These are phyloP conservation scores for Erythrophleum fordii DNA, from an alignment of 306 rosid species.

Conservation along the genomic window DNA sequence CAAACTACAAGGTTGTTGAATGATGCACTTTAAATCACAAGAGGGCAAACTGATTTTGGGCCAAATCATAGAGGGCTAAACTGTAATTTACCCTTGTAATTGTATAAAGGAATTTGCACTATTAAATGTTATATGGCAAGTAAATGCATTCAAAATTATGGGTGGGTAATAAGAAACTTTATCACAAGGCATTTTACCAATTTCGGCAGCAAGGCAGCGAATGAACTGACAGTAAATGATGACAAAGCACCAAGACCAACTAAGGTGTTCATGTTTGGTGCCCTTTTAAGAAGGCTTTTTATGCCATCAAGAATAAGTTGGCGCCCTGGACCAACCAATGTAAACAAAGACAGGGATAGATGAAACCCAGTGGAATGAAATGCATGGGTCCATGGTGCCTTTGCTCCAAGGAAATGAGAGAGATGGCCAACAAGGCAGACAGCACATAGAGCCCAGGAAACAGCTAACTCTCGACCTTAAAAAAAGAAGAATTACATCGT, in stretches of 20 bases:
- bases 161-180: constrained; percentile 30
- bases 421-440: constrained; percentile 92
- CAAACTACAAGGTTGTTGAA: too few species aligned
- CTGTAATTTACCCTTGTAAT: neutral
- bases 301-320: constrained; percentile 86
- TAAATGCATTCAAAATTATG: constrained; percentile 39
- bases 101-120: constrained; percentile 7
- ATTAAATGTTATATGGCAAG: constrained; percentile 29
- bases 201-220: constrained; percentile 80
- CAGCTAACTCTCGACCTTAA: constrained; percentile 84
- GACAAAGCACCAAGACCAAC: constrained; percentile 98
- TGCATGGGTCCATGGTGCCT: constrained; percentile 83
- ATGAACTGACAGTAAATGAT: constrained; percentile 92
- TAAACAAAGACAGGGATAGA: constrained; percentile 80
- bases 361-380: constrained; percentile 89
- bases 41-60: neutral
- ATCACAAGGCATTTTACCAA: constrained; percentile 62
- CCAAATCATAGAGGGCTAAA: neutral
- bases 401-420: constrained; percentile 88
- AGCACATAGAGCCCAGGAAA: constrained; percentile 96
- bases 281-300: constrained; percentile 77
- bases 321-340: constrained; percentile 97
- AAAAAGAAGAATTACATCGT: constrained; percentile 33
- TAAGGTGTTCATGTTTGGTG: constrained; percentile 96
- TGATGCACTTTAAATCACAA: too few species aligned